Base-by-base conservation (phyloP, 306 rosid genomes). In the Lablab purpureus region DNA sequence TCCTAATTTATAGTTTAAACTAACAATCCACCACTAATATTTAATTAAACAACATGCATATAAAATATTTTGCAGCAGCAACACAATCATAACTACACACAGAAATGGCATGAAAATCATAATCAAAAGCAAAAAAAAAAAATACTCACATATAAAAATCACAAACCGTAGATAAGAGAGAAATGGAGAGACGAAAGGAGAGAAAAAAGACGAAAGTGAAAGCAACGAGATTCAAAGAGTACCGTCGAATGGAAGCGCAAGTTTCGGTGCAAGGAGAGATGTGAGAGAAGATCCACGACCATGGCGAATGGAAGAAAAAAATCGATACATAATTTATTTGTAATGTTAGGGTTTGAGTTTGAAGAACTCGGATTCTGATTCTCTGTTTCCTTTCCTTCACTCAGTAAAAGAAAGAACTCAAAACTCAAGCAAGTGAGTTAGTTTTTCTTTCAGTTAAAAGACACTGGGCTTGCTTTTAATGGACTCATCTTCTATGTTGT, bases 211-310 rank as follows among this genome's bases (percentile, higher is more conserved):
- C 30, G 28, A 14, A 72, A 54, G 14, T 2, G 52, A 54, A 73
- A 17, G 10, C 3, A 66, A 52, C 40, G 51, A 21, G 71, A 40
- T 27, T 59, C 1, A 27, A 74, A 75, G 6, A 21, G 37, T 75
- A 75, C 80, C 80, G 34, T 62, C 25, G 10, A 50, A 59, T 17
- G 15, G 71, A 45, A 62, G 34, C 0, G 60, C 50, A 1, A 49
- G 13, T n/a, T 62, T 60, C 27, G 60, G 19, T 6, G 71, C 28
- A 2, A 62, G 32, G 30, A 75, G 60, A 60, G 79, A 59, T 9
- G 15, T 56, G 78, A 74, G 70, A 18, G 69, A 74, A 21, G 70
- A 59, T 59, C 79, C 58, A 43, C 58, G 69, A 36, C 56, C 78
- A 60, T 40, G 27, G 18, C 56, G 18, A 59, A 60, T 17, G 14